Evolutionary conservation across 441 rosid genomes (phyloP).

Genomic region (Rhodomyrtus psidioides): DNA sequence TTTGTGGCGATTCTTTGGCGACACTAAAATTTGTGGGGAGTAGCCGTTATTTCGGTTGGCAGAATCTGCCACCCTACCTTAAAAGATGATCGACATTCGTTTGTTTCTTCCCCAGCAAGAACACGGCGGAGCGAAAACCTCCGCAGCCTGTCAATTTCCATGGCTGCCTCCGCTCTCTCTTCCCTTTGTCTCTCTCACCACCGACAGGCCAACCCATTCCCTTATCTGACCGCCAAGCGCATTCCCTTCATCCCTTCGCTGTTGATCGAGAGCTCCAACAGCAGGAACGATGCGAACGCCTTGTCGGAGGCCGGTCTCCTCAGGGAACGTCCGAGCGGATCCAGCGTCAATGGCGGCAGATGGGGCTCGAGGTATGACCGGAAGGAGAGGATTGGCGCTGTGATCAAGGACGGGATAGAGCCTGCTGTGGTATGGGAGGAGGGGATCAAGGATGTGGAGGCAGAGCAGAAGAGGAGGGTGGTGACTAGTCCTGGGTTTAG

Average conservation of each 20-base stretch:
- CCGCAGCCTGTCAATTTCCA: background rate
- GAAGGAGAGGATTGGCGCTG: conserved; percentile 42
- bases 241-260: conserved; percentile 31
- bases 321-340: conserved; percentile 5
- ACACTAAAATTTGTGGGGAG: too few relatives aligned
- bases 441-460: conserved; percentile 67
- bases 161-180: conserved; percentile 28
- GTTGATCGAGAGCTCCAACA: conserved; percentile 19
- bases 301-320: background rate
- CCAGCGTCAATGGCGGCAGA: conserved; percentile 1
- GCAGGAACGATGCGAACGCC: background rate
- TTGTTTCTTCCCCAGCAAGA: too few relatives aligned
- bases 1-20: too few relatives aligned
- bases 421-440: conserved; percentile 77
- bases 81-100: too few relatives aligned
- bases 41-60: too few relatives aligned
- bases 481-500: conserved; percentile 88
- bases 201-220: background rate
- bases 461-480: conserved; percentile 62
- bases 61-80: too few relatives aligned
- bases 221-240: conserved; percentile 4
- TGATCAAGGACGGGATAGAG: conserved; percentile 58
- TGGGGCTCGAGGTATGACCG: background rate
- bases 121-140: too few relatives aligned
- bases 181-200: conserved; percentile 14